Evolutionary conservation across 2,329 filamentous ascomycete genomes (phyloP), one percentile per base, ranked within the genome.

Genomic region (Xylariales sp.): DNA sequence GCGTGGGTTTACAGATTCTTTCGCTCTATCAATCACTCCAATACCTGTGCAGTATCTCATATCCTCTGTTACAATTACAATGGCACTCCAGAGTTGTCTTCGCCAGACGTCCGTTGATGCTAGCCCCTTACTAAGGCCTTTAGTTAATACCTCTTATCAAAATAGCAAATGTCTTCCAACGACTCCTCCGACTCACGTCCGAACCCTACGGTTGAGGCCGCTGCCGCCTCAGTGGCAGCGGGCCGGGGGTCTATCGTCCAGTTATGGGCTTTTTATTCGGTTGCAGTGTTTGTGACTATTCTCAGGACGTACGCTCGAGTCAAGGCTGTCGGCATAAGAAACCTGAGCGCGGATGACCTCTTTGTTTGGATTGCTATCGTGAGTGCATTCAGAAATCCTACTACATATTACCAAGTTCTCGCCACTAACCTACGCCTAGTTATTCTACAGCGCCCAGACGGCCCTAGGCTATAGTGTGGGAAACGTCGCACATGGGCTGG

Each of bases 371-470:
- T 80, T 46, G 81, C 76, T 61, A 69, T 76, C 72, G 79, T 82
- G 68, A 60, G 77, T 75, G 34, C 16, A 9, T 46, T 64, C 23
- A 41, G 39, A 3, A 18, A 14, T 46, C 14, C 32, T 18, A 28
- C 16, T 8, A 48, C 41, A 54, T 18, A 49, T 18, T 3, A 6
- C 7, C 23, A 7, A 12, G 41, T 58, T 43, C 52, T 18, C 52
- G 39, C 52, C 28, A 52, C 59, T 67, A 65, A 73, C 55, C 8
- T 74, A 57, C 6, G 9, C 16, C 64, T 72, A 87, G 84, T 72
- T 84, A 9, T 80, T 87, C 36, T 88, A 87, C 68, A 80, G 80
- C 1, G 74, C 83, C 5, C 83, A 87, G 75, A 83, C 83, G 0
- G 80, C 77, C 16, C 78, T 85, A 12, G 83, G 82, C 23, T 85